Conservation (phyloP, 148 eudicot genomes). For the Vaccinium corymbosum region DNA sequence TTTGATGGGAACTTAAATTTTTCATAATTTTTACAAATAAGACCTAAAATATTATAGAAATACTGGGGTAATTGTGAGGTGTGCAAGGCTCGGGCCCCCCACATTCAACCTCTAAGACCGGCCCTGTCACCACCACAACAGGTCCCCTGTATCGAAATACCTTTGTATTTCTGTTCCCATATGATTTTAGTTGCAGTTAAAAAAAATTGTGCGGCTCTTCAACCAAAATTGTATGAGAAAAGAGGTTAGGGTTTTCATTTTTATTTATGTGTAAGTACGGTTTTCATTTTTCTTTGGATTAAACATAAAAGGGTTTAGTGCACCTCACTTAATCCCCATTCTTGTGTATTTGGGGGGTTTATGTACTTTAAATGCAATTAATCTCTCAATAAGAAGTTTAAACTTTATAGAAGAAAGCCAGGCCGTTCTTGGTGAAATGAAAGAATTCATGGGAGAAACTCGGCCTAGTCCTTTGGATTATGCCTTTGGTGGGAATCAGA, state of each 20-base stretch:
- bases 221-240: background rate
- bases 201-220: background rate
- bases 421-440: background rate
- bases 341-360: background rate
- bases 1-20: too few species aligned
- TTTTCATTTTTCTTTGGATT: background rate
- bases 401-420: background rate
- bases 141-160: background rate
- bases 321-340: background rate
- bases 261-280: too few species aligned
- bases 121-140: background rate
- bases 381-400: background rate
- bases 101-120: too few species aligned
- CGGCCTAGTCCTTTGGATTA: background rate
- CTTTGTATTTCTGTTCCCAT: too few species aligned
- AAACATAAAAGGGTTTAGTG: background rate
- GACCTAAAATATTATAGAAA: too few species aligned
- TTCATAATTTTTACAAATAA: too few species aligned
- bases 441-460: too few species aligned
- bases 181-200: too few species aligned
- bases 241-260: background rate
- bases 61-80: too few species aligned
- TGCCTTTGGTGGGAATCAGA: background rate
- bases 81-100: too few species aligned
- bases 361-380: too few species aligned